These are phyloP conservation scores for Fusarium lyarnte DNA, from an alignment of 2,329 filamentous ascomycete species.

Conservation along the genomic window DNA sequence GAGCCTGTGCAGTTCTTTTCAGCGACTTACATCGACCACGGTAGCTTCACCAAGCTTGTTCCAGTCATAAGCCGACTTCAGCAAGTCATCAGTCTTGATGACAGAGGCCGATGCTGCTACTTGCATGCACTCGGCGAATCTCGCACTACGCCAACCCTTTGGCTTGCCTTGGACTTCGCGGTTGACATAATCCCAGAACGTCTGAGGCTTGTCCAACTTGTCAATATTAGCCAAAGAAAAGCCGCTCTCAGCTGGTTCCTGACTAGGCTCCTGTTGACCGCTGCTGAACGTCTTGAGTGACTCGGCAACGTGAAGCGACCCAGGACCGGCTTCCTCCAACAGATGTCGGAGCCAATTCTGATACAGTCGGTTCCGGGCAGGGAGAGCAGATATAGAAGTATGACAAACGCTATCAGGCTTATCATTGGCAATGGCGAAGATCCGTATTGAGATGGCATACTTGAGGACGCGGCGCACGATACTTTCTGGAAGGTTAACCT, in stretches of 20 bases:
- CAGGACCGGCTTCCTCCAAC: slow-evolving; percentile 48
- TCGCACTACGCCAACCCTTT: slow-evolving; percentile 15
- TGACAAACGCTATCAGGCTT: slow-evolving; percentile 42
- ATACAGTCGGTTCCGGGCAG: slow-evolving; percentile 43
- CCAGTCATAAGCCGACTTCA: slow-evolving; percentile 36
- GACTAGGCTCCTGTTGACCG: slow-evolving; percentile 43
- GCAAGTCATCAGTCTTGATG: slow-evolving; percentile 12
- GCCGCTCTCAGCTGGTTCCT: slow-evolving; percentile 46
- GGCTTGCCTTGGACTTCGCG: slow-evolving; percentile 26
- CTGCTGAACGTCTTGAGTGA: slow-evolving; percentile 45
- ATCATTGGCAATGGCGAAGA: slow-evolving; percentile 42
- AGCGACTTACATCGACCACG: slow-evolving; percentile 42
- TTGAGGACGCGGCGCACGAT: slow-evolving; percentile 51
- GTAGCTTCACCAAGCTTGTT: slow-evolving; percentile 34
- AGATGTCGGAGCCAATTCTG: slow-evolving; percentile 43
- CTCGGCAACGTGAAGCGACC: slow-evolving; percentile 43
- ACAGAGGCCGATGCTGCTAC: background rate
- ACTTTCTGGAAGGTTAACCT: slow-evolving; percentile 49
- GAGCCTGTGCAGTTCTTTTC: background rate
- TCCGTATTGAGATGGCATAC: slow-evolving; percentile 49
- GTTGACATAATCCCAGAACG: slow-evolving; percentile 25
- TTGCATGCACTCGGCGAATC: slow-evolving; percentile 33
- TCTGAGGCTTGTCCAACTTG: background rate
- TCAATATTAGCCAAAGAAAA: slow-evolving; percentile 45
- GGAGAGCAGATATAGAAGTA: slow-evolving; percentile 48